Evolutionary conservation across 2,329 filamentous ascomycete genomes (phyloP).

Genomic region (Monosporascus sp.): DNA sequence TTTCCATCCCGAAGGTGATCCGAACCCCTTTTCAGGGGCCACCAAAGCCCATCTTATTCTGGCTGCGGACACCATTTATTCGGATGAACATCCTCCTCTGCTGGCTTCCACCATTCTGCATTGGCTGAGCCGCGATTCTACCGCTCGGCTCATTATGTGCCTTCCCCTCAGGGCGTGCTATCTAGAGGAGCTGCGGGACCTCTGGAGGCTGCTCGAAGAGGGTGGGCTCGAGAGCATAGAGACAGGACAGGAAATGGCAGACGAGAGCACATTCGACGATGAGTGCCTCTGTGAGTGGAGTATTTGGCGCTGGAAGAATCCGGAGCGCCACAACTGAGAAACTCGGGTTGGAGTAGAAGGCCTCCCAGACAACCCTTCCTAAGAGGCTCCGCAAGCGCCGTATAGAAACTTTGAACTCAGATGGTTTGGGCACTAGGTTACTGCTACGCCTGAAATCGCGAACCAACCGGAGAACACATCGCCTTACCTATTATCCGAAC

Average conservation of each 20-base stretch:
- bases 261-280: constrained; percentile 28
- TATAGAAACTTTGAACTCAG: too few species aligned
- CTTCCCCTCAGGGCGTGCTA: constrained; percentile 35
- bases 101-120: constrained; percentile 27
- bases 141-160: constrained; percentile 30
- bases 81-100: constrained; percentile 34
- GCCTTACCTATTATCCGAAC: too few species aligned
- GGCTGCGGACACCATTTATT: constrained; percentile 37
- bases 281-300: constrained; percentile 32
- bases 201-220: constrained; percentile 33
- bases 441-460: too few species aligned
- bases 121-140: constrained; percentile 26
- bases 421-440: too few species aligned
- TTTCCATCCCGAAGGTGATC: neutral
- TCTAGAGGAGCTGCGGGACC: constrained; percentile 35
- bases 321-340: neutral
- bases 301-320: constrained; percentile 31
- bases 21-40: constrained; percentile 5
- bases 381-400: too few species aligned
- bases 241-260: constrained; percentile 25
- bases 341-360: neutral
- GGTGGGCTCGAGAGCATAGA: constrained; percentile 29
- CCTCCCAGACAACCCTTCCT: too few species aligned
- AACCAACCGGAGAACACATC: too few species aligned
- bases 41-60: constrained; percentile 31